Base-by-base conservation (phyloP, 257 asterid species). In the Solanum sejunctum region DNA sequence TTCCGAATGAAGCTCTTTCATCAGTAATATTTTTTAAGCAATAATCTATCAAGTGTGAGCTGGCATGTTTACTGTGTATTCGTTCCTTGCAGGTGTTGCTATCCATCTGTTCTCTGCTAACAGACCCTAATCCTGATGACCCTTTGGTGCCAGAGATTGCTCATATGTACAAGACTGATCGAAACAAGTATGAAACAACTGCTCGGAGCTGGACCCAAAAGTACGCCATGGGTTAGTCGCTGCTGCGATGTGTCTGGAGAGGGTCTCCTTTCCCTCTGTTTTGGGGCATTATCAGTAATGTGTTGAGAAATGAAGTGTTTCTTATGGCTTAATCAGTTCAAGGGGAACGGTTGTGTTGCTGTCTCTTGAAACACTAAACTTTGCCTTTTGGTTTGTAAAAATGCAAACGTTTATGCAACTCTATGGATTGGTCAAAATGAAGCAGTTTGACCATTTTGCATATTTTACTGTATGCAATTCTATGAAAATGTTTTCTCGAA, bases 141-240 rank as follows among this genome's bases (percentile, higher is more conserved):
- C 88, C 91, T 20, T 83, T 89, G n/a, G 91, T 89, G 57, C 89
- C 91, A 7, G 91, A 89, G 83, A 89, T 87, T 60, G 91, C 88
- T 54, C 91, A 89, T 45, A 87, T 89, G 91, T 89, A 87, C 87
- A 89, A 89, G 81, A 89, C 91, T 17, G 88, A 89, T 36, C 70
- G 85, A 85, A 80, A 83, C 87, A 87, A 80, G 88, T 89, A 89
- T 8, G 91, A 89, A 73, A 83, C 89, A 52, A 89, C 89, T 63
- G 91, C 91, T 52, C 83, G 91, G 8, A 85, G 88, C 89, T 89
- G 91, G 91, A 89, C 91, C 82, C 89, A 85, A 77, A 85, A 87
- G 84, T 87, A 85, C 4, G 89, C 91, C 85, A 89, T 87, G 91
- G 88, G 91, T 58, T 89, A 85, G 86, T 56, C 20, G 36, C 56